Base-by-base conservation (phyloP, 371 early-diverging fungal genomes). In the Saksenaea oblongispora region DNA sequence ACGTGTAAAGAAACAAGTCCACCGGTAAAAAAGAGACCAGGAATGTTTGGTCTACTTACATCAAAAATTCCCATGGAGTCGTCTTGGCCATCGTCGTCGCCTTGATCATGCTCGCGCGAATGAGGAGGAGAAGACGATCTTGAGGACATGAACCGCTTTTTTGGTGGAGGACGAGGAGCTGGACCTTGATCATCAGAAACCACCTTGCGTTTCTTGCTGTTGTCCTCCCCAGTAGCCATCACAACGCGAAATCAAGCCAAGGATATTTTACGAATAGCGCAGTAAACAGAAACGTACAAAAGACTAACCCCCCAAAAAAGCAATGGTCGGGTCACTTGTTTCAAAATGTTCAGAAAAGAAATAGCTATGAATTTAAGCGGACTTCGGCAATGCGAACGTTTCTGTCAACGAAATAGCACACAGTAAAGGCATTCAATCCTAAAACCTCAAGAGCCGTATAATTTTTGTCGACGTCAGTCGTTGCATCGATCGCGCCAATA, bases 191-290 rank as follows among this genome's bases (percentile, higher is more conserved):
- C 65, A 18, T 64, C 65, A 54, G 59, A 53, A 24, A 42, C 26
- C 13, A 39, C 26, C 42, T 54, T 54, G 11, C 54, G 65, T 58
- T 56, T 54, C 22, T 55, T 54, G 53, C 42, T 64, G 51, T 28
- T 64, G 14, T 64, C 65, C 59, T 59, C 65, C 28, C 59, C 59
- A 37, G 65, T 51, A 47, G 65, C 65, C 65, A 64, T 64, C 42
- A 47, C 51, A 47, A 47, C 51, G 51, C 51, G 51, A 47, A 47
- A 47, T 47, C 51, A 47, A 47, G 51, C 51, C 51, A 47, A 47
- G 51, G 22, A 22, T 22, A 47, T 18, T 22, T 47, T 47, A 22
- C 51, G 22, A 22, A 31, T 31, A 31, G 7, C 2, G 31, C 31
- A 31, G 31, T 31, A 31, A 31, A 31, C 7, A 31, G 31, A 31